These are phyloP conservation scores for Selaginella moellendorffii DNA, from an alignment of 75 land plant species.

Conservation along the genomic window DNA sequence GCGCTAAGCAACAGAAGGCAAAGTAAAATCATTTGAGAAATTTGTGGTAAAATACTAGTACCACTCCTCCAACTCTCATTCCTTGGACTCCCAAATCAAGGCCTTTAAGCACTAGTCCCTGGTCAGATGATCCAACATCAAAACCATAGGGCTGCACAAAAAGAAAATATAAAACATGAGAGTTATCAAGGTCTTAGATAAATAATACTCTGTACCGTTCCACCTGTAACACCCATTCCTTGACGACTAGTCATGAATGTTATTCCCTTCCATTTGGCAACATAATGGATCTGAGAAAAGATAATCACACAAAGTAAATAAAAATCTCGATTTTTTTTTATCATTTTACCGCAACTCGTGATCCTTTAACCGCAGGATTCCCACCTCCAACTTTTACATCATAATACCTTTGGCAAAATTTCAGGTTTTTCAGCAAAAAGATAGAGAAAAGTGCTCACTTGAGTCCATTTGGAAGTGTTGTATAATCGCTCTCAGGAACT, in stretches of 20 bases:
- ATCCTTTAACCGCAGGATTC: constrained; percentile 57
- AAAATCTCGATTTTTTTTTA: too few species aligned
- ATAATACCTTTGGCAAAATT: constrained; percentile 93
- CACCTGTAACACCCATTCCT: constrained; percentile 94
- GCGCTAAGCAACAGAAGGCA: constrained; percentile 46
- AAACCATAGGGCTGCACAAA: constrained; percentile 87
- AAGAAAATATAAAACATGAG: not conserved
- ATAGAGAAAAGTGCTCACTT: constrained; percentile 69
- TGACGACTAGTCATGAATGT: constrained; percentile 94
- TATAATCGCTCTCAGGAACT: constrained; percentile 50
- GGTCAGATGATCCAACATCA: constrained; percentile 88
- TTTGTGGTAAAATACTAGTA: too few species aligned
- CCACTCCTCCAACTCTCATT: constrained; percentile 95
- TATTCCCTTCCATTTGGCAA: constrained; percentile 80
- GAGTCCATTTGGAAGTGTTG: constrained; percentile 53
- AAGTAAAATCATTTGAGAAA: too few species aligned
- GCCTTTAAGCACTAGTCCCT: constrained; percentile 71
- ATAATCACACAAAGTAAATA: too few species aligned
- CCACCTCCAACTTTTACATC: constrained; percentile 90
- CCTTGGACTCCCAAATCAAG: constrained; percentile 88
- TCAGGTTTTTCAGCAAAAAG: too few species aligned
- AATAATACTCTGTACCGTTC: constrained; percentile 32
- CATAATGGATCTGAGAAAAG: constrained; percentile 78
- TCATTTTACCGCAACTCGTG: constrained; percentile 98
- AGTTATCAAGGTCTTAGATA: not conserved